Percentiles rank a stretch among this genome's conserved stretches.
Conservation (phyloP, 2,329 filamentous ascomycete species). For the Spiromastix sp. region DNA sequence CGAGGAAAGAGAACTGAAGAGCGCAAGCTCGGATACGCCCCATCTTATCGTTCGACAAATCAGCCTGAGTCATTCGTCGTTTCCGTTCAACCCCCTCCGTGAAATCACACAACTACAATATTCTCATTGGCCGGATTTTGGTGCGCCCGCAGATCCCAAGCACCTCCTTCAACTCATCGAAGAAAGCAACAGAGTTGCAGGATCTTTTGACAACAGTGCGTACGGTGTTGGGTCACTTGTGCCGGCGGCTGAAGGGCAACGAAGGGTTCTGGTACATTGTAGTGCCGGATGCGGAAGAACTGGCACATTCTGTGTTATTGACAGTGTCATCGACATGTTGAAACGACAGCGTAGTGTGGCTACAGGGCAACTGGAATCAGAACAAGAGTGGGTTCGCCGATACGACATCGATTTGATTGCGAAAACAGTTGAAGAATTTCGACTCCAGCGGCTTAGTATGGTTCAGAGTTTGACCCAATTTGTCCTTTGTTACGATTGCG, state of each 20-base stretch:
- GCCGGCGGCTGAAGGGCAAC: constrained; percentile 43
- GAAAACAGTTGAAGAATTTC: constrained; percentile 82
- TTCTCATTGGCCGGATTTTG: constrained; percentile 94
- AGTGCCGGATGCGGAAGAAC: constrained; percentile 93
- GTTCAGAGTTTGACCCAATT: constrained; percentile 90
- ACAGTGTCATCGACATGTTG: constrained; percentile 91
- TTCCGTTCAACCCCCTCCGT: constrained; percentile 75
- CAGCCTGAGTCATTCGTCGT: constrained; percentile 55
- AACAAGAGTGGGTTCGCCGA: constrained; percentile 53
- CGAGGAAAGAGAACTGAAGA: no score
- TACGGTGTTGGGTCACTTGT: constrained; percentile 45
- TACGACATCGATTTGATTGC: constrained; percentile 70
- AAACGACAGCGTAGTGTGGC: constrained; percentile 55
- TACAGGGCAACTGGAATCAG: constrained; percentile 15
- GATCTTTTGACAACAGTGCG: constrained; percentile 21
- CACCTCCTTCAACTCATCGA: constrained; percentile 86
- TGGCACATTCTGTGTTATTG: constrained; percentile 92
- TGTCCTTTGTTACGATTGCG: constrained; percentile 91
- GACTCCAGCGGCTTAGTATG: constrained; percentile 84
- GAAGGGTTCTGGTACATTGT: constrained; percentile 86
- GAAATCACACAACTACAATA: constrained; percentile 95
- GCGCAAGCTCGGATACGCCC: constrained; percentile 26
- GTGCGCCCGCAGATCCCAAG: constrained; percentile 75
- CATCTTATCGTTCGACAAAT: constrained; percentile 19
- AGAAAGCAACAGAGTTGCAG: constrained; percentile 61